phyloP scores from a whole-genome alignment of 2,329 filamentous ascomycete species.

The Diaporthe amygdali region DNA sequence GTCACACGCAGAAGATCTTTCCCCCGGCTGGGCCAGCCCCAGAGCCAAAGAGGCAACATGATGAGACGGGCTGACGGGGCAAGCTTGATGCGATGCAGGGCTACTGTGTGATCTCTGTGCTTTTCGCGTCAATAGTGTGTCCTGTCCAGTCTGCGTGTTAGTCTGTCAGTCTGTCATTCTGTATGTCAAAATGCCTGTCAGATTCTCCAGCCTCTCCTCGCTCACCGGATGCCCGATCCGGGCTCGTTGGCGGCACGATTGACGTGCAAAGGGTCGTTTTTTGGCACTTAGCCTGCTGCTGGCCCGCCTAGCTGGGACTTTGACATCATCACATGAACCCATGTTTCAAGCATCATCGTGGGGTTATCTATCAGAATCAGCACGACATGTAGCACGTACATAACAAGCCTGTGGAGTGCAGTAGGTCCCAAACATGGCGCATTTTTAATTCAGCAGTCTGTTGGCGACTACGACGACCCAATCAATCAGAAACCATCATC shows the following conservation, averaged over 20 bases:
- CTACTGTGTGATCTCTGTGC: too few species aligned
- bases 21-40: background rate
- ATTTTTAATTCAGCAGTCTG: background rate
- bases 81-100: too few species aligned
- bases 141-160: background rate
- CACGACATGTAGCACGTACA: background rate
- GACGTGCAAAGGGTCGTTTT: slow-evolving; percentile 4
- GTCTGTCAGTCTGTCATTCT: background rate
- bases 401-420: slow-evolving; percentile 4
- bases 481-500: background rate
- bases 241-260: background rate
- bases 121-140: background rate
- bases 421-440: background rate
- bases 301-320: slow-evolving; percentile 6
- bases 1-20: slow-evolving; percentile 13
- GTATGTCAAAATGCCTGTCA: too few species aligned
- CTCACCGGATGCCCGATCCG: background rate
- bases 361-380: background rate
- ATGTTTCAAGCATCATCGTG: slow-evolving; percentile 9
- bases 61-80: background rate
- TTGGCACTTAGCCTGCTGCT: slow-evolving; percentile 7
- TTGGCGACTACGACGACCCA: background rate
- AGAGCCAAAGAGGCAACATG: background rate
- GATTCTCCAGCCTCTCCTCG: background rate
- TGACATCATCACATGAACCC: slow-evolving; percentile 14